Evolutionary conservation across 2,329 filamentous ascomycete species (phyloP).

Genomic region (Calonectria pseudoturangicola): DNA sequence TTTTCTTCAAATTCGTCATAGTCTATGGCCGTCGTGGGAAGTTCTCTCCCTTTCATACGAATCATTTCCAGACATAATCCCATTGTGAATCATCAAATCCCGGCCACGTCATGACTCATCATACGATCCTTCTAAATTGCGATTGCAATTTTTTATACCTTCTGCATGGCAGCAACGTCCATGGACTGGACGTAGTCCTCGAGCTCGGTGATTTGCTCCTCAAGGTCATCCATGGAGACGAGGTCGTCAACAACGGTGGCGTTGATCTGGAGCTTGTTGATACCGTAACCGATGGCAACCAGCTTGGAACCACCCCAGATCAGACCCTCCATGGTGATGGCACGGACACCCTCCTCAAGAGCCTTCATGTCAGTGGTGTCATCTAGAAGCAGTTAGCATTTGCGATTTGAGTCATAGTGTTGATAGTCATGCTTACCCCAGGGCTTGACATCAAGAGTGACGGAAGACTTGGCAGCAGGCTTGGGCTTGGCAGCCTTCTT

Average conservation of each 20-base stretch:
- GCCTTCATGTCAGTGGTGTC: slow-evolving; percentile 94
- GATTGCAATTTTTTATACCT: slow-evolving; percentile 78
- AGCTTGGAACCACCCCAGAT: slow-evolving; percentile 96
- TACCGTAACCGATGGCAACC: slow-evolving; percentile 94
- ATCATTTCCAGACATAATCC: slow-evolving; percentile 52
- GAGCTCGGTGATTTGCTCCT: slow-evolving; percentile 86
- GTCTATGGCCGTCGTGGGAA: slow-evolving; percentile 47
- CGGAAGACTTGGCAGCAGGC: slow-evolving; percentile 94
- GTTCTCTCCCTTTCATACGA: slow-evolving; percentile 52
- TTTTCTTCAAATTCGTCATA: slow-evolving; percentile 47
- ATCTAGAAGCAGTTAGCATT: slow-evolving; percentile 70
- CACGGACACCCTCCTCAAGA: slow-evolving; percentile 86
- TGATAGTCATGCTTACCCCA: slow-evolving; percentile 84
- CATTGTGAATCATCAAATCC: slow-evolving; percentile 54
- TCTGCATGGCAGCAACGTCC: slow-evolving; percentile 93
- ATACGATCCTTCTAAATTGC: slow-evolving; percentile 50
- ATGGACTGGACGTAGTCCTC: slow-evolving; percentile 98
- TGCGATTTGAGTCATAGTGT: neutral
- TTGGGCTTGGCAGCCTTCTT: slow-evolving; percentile 98
- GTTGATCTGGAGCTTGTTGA: slow-evolving; percentile 99
- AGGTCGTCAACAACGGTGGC: slow-evolving; percentile 98
- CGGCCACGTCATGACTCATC: slow-evolving; percentile 58
- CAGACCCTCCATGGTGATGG: slow-evolving; percentile 93
- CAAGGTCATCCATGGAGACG: slow-evolving; percentile 89
- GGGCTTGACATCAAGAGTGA: slow-evolving; percentile 97